Conservation (phyloP, 208 protist genomes). For the Entamoeba dispar region DNA sequence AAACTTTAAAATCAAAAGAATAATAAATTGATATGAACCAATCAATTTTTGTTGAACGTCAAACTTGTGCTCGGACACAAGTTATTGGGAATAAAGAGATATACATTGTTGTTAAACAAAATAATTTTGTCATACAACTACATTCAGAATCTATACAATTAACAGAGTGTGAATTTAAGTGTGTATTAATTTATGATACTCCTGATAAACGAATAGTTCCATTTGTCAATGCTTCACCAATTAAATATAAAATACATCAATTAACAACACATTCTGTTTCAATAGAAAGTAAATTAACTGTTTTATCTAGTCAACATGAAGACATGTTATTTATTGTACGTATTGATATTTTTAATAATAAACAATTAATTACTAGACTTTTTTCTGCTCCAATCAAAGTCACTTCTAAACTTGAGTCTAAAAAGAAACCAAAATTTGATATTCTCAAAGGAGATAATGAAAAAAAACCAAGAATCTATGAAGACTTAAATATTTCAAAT, state of each 20-base stretch:
- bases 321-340: not conserved
- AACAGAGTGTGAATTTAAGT: not conserved
- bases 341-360: not conserved
- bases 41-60: not conserved
- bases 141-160: not conserved
- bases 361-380: not conserved
- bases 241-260: not conserved
- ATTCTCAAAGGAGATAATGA: not conserved
- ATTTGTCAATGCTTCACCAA: not conserved
- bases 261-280: not conserved
- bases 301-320: not conserved
- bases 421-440: not conserved
- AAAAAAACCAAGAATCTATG: too few relatives aligned
- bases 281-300: not conserved
- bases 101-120: not conserved
- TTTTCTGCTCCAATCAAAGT: not conserved
- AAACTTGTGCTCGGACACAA: not conserved
- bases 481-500: not conserved
- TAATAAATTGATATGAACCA: too few relatives aligned
- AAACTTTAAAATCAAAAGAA: too few relatives aligned
- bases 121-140: not conserved
- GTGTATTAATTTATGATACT: not conserved
- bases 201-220: not conserved
- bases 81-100: not conserved
- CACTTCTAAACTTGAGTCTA: not conserved